Base-by-base conservation (phyloP, 2,329 filamentous ascomycete species). In the Aureobasidium sp. region DNA sequence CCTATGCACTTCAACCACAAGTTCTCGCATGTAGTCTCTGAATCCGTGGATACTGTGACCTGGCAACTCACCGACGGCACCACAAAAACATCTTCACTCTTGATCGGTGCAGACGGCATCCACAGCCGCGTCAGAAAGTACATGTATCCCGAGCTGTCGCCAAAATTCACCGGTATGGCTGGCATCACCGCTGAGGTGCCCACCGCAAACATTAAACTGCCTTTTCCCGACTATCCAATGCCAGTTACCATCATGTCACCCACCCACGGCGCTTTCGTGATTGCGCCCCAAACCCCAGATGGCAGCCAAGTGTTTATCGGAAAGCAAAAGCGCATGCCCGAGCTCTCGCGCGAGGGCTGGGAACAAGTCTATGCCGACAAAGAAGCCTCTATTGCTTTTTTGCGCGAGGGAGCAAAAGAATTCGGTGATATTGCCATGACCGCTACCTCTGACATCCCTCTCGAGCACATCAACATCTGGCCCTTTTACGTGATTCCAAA, bases 1-100 rank as follows among this genome's bases (percentile, higher is more conserved):
- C 45, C 66, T 0, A 71, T 84, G 8, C 62, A 76, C 2, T 84
- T 80, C 64, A 74, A 76, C 14, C 78, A 73, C 59, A 83, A 79
- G 56, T 82, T 84, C 63, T 67, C 70, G 1, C 70, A 72, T 5
- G 69, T 86, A 12, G 42, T 67, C 14, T 36, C 42, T 0, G 64
- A 67, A 37, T 31, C 71, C 0, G 69, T 72, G 0, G 61, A 73
- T 0, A 67, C 68, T 75, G 82, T 64, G 12, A 63, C 55, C 27
- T 62, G 47, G 36, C 41, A 51, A n/a, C 39, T 55, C 3, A 64
- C 67, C 39, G 67, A 70, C 39, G 62, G 64, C n/a, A 34, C 61
- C n/a, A 22, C 37, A 3, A 42, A 56, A 11, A 51, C 45, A 3
- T 64, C 67, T 22, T 66, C 66, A 1, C 48, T 70, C 2, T 61